A percentile compares a stretch with the other conserved stretches of the same genome.
Evolutionary conservation across 2,329 filamentous ascomycete genomes (phyloP).

Genomic region (Aspergillus niger): DNA sequence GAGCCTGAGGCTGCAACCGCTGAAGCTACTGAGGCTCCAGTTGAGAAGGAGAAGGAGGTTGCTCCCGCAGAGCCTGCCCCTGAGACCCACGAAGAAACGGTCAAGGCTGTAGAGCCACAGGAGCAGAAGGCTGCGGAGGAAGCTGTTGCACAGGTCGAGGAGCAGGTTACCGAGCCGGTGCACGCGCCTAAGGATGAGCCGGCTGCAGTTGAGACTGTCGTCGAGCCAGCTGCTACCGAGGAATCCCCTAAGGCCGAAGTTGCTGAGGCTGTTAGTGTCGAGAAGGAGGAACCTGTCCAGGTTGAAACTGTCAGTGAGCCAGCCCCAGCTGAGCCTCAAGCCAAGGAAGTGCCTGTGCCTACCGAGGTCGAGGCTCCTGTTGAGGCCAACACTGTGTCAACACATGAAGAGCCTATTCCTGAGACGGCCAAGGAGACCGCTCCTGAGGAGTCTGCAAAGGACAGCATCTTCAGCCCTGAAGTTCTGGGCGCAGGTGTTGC

Average conservation of each 20-base stretch:
- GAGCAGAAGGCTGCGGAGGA: slow-evolving; percentile 6
- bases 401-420: slow-evolving; percentile 6
- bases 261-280: slow-evolving; percentile 12
- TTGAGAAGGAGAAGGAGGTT: slow-evolving; percentile 13
- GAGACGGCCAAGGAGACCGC: slow-evolving; percentile 14
- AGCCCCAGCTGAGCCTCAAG: neutral
- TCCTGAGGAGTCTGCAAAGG: slow-evolving; percentile 17
- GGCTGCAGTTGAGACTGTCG: neutral
- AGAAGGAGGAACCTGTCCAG: slow-evolving; percentile 2
- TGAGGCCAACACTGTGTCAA: neutral
- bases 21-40: slow-evolving; percentile 4
- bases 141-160: slow-evolving; percentile 3
- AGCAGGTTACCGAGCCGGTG: slow-evolving; percentile 5
- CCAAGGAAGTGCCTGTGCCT: neutral
- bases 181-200: neutral
- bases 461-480: slow-evolving; percentile 26
- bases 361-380: slow-evolving; percentile 2
- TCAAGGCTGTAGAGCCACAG: slow-evolving; percentile 11
- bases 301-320: neutral
- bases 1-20: slow-evolving; percentile 4
- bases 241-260: slow-evolving; percentile 3
- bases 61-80: slow-evolving; percentile 6
- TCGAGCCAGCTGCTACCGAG: slow-evolving; percentile 5
- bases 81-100: neutral
- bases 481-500: slow-evolving; percentile 31